Percentiles rank a stretch among this genome's conserved stretches.
These are phyloP conservation scores for Verticillium dahliae DNA, from an alignment of 2,329 filamentous ascomycete genomes.

Conservation along the genomic window DNA sequence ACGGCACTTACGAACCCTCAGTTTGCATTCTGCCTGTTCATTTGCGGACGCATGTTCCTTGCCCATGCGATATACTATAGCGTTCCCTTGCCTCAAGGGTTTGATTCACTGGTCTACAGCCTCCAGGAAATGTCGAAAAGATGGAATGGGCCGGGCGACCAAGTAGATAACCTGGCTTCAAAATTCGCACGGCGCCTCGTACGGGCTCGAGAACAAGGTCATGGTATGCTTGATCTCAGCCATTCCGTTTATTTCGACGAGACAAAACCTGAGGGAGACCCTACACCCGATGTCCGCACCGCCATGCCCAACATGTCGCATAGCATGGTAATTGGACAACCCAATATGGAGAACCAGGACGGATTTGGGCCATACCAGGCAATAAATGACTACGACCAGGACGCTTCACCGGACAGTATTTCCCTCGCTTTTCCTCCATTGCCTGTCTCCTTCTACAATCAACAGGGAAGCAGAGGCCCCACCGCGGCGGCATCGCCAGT, in stretches of 20 bases:
- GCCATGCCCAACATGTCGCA: background rate
- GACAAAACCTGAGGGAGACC: background rate
- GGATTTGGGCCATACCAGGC: background rate
- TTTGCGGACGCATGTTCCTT: constrained; percentile 24
- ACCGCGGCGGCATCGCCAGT: constrained; percentile 9
- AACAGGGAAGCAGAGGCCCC: constrained; percentile 6
- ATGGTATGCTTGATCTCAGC: constrained; percentile 21
- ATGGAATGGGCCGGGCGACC: constrained; percentile 24
- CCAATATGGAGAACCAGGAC: background rate
- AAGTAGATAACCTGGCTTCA: constrained; percentile 22
- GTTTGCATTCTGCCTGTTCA: constrained; percentile 31
- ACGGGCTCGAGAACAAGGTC: constrained; percentile 18
- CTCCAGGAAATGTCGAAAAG: constrained; percentile 27
- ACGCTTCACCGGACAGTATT: constrained; percentile 13
- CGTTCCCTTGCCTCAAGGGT: constrained; percentile 17
- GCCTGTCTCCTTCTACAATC: constrained; percentile 20
- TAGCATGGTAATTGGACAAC: background rate
- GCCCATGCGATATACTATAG: constrained; percentile 25
- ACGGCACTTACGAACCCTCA: constrained; percentile 22
- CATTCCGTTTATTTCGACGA: constrained; percentile 25
- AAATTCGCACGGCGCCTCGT: constrained; percentile 24
- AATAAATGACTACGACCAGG: constrained; percentile 7
- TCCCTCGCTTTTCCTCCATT: constrained; percentile 25
- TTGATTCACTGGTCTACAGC: constrained; percentile 24
- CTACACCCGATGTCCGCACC: background rate